Evolutionary conservation across 306 rosid genomes (phyloP).

Genomic region (Castanea mollissima): DNA sequence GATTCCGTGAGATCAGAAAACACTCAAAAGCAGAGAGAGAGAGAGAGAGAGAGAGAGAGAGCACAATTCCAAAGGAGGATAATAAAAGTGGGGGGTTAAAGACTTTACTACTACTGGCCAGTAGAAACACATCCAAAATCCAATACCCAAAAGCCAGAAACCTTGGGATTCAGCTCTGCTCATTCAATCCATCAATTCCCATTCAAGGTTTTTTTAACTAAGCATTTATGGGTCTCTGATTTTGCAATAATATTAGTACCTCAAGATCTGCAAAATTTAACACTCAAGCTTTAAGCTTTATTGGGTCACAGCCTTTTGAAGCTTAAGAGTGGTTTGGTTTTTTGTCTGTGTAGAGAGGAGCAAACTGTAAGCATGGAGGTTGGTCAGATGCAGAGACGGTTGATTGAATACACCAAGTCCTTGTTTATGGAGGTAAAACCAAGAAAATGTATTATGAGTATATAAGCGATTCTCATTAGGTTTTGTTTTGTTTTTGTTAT

Average conservation of each 20-base stretch:
- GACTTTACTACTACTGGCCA: slow-evolving; percentile 2
- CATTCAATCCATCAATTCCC: slow-evolving; percentile 19
- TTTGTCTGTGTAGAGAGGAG: slow-evolving; percentile 29
- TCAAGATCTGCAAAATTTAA: slow-evolving; percentile 44
- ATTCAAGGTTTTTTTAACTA: slow-evolving; percentile 15
- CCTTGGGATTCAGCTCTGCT: slow-evolving; percentile 22
- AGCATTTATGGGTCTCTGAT: slow-evolving; percentile 25
- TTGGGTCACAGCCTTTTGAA: slow-evolving; percentile 30
- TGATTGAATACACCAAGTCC: slow-evolving; percentile 71
- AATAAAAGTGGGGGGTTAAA: slow-evolving; percentile 7
- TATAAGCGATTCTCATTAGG: slow-evolving; percentile 15
- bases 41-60: too few relatives aligned
- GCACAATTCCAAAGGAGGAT: slow-evolving; percentile 20
- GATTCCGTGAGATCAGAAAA: slow-evolving; percentile 4
- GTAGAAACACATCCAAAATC: not conserved
- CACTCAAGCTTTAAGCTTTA: slow-evolving; percentile 1
- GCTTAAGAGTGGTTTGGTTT: not conserved
- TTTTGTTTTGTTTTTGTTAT: not conserved
- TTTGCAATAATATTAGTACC: slow-evolving; percentile 40
- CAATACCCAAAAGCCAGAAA: slow-evolving; percentile 14
- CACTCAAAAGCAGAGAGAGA: not conserved
- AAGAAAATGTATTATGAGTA: not conserved
- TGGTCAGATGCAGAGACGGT: slow-evolving; percentile 89
- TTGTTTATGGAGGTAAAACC: slow-evolving; percentile 67
- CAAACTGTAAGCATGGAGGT: slow-evolving; percentile 62